Conservation (phyloP, 2,329 filamentous ascomycete species). For the Hypomyces perniciosus region DNA sequence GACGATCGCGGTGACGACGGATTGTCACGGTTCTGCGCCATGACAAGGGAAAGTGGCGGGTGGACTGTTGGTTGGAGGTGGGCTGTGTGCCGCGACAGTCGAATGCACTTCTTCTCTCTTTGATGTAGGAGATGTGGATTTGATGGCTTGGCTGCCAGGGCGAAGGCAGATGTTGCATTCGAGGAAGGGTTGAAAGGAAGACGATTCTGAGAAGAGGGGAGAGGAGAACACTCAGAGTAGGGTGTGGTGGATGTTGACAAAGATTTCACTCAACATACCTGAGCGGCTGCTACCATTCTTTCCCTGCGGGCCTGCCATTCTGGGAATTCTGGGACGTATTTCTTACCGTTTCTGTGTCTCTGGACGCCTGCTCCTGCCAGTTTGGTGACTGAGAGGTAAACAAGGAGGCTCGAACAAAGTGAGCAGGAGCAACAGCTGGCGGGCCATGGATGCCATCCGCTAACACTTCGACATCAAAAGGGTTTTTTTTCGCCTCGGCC, state of each 20-base stretch:
- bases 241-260: neutral
- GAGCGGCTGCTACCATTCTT: constrained; percentile 6
- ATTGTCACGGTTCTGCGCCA: constrained; percentile 38
- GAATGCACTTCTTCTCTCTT: no score
- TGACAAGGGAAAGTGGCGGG: constrained; percentile 18
- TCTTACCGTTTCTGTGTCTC: neutral
- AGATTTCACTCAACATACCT: neutral
- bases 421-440: no score
- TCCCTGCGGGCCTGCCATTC: neutral
- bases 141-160: no score
- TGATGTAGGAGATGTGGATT: no score
- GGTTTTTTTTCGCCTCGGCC: no score
- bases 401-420: no score
- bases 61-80: neutral
- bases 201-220: neutral
- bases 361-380: no score
- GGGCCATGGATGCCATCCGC: no score
- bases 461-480: no score
- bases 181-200: neutral
- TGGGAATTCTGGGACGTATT: neutral
- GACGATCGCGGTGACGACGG: constrained; percentile 48
- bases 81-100: neutral
- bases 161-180: no score
- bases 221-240: neutral
- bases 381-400: no score